These are phyloP conservation scores for Coemansia sp. DNA, from an alignment of 192 early-diverging fungal species.

Conservation along the genomic window DNA sequence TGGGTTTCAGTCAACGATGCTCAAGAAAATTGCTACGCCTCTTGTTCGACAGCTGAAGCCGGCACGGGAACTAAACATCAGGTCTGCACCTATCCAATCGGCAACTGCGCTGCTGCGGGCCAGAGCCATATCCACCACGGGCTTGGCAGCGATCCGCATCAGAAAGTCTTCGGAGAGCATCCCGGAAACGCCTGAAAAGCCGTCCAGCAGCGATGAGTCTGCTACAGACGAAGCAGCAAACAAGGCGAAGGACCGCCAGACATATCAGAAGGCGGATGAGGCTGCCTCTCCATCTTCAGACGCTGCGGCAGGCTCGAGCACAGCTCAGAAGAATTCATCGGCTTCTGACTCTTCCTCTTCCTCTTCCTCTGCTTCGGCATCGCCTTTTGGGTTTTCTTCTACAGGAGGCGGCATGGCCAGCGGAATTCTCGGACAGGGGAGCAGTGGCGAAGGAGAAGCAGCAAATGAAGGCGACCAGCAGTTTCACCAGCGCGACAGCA, in stretches of 20 bases:
- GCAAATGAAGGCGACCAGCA: constrained; percentile 3
- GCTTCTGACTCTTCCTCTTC: too few species aligned
- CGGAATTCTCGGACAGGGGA: constrained; percentile 34
- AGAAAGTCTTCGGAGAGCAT: constrained; percentile 24
- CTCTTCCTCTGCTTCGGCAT: too few species aligned
- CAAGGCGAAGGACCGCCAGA: neutral
- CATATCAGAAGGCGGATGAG: neutral
- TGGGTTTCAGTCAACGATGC: constrained; percentile 18
- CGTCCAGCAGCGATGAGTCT: neutral
- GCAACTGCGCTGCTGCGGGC: neutral
- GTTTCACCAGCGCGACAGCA: constrained; percentile 21
- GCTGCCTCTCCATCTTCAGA: constrained; percentile 1
- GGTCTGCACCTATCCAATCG: neutral
- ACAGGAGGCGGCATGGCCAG: constrained; percentile 48
- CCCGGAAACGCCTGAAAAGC: constrained; percentile 21
- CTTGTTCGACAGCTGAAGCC: constrained; percentile 26
- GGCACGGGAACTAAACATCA: neutral
- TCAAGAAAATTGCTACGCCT: constrained; percentile 33
- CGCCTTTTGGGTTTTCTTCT: constrained; percentile 52
- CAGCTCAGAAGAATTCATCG: constrained; percentile 12
- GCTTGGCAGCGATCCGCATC: constrained; percentile 29
- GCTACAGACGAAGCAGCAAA: neutral
- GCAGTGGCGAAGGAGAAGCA: neutral
- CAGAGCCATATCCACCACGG: constrained; percentile 16
- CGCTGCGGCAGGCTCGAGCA: neutral